phyloP scores from a whole-genome alignment of 2,329 filamentous ascomycete genomes.

The Verticillium zaregamsianum region DNA sequence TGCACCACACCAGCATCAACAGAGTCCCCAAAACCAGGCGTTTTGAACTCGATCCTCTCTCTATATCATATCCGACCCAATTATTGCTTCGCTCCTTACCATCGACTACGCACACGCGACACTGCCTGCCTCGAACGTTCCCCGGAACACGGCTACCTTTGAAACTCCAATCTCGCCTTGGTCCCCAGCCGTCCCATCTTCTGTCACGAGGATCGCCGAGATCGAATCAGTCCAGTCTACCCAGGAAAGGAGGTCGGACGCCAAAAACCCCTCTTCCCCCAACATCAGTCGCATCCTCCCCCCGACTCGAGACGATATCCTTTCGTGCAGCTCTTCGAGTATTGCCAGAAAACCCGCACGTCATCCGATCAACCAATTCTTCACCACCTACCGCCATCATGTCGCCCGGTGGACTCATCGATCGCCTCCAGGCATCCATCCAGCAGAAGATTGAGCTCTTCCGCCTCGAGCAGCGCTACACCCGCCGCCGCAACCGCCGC shows the following conservation, averaged over 20 bases:
- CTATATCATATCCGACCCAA: not conserved
- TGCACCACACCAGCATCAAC: not conserved
- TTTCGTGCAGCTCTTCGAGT: not conserved
- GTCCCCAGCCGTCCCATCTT: not conserved
- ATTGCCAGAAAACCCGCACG: not conserved
- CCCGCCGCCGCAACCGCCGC: slow-evolving; percentile 78
- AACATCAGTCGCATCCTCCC: not conserved
- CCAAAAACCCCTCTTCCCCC: not conserved
- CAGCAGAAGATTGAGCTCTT: slow-evolving; percentile 80
- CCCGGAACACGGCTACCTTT: not conserved
- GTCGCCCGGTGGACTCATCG: slow-evolving; percentile 41
- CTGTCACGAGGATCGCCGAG: not conserved
- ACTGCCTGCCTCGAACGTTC: not conserved
- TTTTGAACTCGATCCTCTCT: slow-evolving; percentile 4
- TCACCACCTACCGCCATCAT: not conserved
- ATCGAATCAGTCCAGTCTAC: not conserved
- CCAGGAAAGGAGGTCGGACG: not conserved
- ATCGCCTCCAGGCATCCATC: slow-evolving; percentile 38
- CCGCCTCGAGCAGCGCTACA: slow-evolving; percentile 93
- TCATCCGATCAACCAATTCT: not conserved
- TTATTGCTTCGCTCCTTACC: not conserved
- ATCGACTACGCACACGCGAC: not conserved
- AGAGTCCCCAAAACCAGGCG: slow-evolving; percentile 1
- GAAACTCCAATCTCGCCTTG: not conserved
- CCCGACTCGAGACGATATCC: not conserved